Base-by-base conservation (phyloP, 1,139 yeast genomes). In the Candida gigantensis region DNA sequence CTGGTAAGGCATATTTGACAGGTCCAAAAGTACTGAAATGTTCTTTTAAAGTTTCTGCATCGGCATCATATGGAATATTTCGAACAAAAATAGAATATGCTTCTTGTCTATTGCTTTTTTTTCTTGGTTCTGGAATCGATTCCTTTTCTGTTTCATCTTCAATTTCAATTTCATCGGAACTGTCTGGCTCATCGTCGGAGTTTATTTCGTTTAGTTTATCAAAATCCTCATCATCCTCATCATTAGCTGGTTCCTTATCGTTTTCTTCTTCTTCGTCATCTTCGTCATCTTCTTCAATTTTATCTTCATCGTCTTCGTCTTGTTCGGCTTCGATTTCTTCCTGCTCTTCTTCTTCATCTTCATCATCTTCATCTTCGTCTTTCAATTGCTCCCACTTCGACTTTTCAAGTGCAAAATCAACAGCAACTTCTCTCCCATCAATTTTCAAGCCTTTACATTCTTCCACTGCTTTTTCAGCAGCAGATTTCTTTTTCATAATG, bases 21-120 rank as follows among this genome's bases (percentile, higher is more conserved):
- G 86, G 76, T 7, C 99, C 99, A 55, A 92, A 89, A 40, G 71
- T 64, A 13, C 30, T 29, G 55, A 92, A 92, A 56, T 92, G 97
- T 37, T 81, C 86, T 41, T 71, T 73, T 29, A 92, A 70, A 1
- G 83, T 61, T 40, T 89, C 97, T 34, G 77, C 76, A 24, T 95
- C 89, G 6, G 97, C 95, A 58, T 89, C 97, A 52, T 92, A 94
- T 4, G 98, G 97, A 32, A 94, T 80, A 54, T 92, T 92, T 57
- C 97, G 80, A 6, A 92, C 88, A 57, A 92, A 92, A 16, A 92
- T 64, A 7, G 90, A 73, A 50, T 52, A 84, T n/a, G 77, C 67
- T 50, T 84, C 92, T 57, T 79, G 84, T 57, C 68, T 81, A 58
- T 84, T 84, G 33, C 60, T 58, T 44, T 72, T 71, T 34, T 64